Evolutionary conservation across 2,329 filamentous ascomycete genomes (phyloP), one percentile per base, ranked within the genome.

Genomic region (Phaeosphaeriaceae sp.): DNA sequence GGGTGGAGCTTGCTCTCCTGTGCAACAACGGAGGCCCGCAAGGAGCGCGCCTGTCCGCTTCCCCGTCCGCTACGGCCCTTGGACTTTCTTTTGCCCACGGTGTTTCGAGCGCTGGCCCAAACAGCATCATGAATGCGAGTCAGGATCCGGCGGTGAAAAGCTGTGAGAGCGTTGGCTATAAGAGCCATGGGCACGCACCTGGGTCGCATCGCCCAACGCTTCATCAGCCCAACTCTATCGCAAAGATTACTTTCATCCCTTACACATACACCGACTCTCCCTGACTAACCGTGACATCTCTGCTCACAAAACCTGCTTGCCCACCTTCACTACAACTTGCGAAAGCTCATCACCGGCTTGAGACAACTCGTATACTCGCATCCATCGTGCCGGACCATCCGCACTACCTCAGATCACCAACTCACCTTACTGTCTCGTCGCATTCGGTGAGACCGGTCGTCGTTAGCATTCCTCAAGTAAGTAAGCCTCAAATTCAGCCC

Each of bases 401-500:
- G 61, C 59, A 58, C 57, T 9, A 36, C 3, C 55, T 54, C 62
- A 65, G 44, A 57, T 45, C 17, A 24, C 25, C 41, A 24, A 44
- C 22, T 21, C n/a, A 17, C 27, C 11, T 17, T 22, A n/a, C 7
- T 22, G 25, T 46, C 50, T 36, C 19, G 13, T 40, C 33, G 31
- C 31, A 50, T 50, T 22, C 21, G 31, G 31, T 50, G 24, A 19
- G 25, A 13, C 25, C 17, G 17, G 19, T 24, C 20, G 20, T 25
- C 61, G 40, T 49, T 48, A 57, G 56, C 55, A 44, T 45, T 56
- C 45, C 57, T 66, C 63, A 61, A 66, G 61, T 65, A 71, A 65
- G 73, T 73, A 68, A 70, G 67, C 71, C 72, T 66, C 67, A 61
- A 47, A 63, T 67, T 62, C 67, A 72, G 68, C 71, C 69, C 62